phyloP scores from a whole-genome alignment of 2,329 filamentous ascomycete species.

The Diaporthe batatas region DNA sequence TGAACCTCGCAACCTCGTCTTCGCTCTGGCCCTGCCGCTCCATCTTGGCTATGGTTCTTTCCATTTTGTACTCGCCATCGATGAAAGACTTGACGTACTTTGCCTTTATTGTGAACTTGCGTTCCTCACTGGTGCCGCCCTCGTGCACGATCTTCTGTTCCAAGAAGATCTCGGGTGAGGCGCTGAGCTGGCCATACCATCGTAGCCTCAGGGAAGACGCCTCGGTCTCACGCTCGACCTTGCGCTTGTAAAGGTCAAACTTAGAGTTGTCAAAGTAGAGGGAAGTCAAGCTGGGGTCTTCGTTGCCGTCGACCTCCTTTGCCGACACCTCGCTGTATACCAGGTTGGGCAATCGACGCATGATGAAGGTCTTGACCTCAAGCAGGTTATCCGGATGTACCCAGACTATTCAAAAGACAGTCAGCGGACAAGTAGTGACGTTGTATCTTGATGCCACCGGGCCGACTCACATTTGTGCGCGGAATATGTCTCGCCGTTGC shows the following conservation, averaged over 20 bases:
- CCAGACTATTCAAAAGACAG: constrained; percentile 74
- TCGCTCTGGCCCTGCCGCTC: constrained; percentile 78
- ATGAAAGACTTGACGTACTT: constrained; percentile 94
- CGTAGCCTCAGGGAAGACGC: constrained; percentile 87
- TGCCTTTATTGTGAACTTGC: constrained; percentile 87
- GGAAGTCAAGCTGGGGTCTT: constrained; percentile 93
- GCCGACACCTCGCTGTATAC: constrained; percentile 92
- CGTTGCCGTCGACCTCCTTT: constrained; percentile 82
- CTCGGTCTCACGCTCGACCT: constrained; percentile 81
- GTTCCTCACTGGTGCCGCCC: constrained; percentile 82
- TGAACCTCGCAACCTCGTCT: constrained; percentile 77
- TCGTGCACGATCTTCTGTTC: constrained; percentile 91
- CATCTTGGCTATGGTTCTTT: constrained; percentile 91
- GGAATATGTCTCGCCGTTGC: constrained; percentile 80
- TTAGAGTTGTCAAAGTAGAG: constrained; percentile 93
- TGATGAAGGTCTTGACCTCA: constrained; percentile 95
- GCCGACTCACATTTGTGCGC: constrained; percentile 83
- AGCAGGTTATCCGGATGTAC: constrained; percentile 95
- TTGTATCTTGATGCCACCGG: not conserved
- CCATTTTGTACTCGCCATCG: constrained; percentile 88
- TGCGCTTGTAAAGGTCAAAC: constrained; percentile 88
- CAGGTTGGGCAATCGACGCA: constrained; percentile 89
- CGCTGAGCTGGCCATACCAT: constrained; percentile 89
- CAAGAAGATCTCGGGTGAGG: constrained; percentile 83
- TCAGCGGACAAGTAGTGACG: constrained; percentile 49